A percentile compares a stretch with the other conserved stretches of the same genome.
Conservation (phyloP, 2,329 filamentous ascomycete species). For the Magnaporthiopsis rhizophila region DNA sequence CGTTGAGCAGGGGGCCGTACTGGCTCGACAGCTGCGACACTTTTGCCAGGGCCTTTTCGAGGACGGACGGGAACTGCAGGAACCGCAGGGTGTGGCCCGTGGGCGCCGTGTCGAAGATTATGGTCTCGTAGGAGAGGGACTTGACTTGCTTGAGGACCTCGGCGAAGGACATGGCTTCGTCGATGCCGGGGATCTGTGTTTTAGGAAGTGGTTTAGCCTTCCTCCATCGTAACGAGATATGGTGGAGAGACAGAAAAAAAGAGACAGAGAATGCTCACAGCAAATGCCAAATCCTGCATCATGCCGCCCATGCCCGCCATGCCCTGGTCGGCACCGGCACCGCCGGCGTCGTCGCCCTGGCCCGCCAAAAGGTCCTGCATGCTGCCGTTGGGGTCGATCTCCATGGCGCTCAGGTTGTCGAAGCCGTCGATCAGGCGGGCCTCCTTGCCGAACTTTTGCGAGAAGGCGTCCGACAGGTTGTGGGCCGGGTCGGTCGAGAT, state of each 20-base stretch:
- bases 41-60: constrained; percentile 98
- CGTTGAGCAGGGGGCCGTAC: constrained; percentile 93
- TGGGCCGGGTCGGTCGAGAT: constrained; percentile 98
- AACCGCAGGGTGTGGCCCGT: constrained; percentile 98
- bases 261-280: constrained; percentile 45
- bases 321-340: constrained; percentile 45
- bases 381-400: constrained; percentile 96
- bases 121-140: constrained; percentile 95
- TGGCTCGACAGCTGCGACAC: constrained; percentile 88
- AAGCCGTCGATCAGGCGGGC: constrained; percentile 88
- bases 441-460: constrained; percentile 99
- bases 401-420: constrained; percentile 92
- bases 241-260: background rate
- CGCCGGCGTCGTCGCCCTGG: constrained; percentile 56
- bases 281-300: constrained; percentile 98
- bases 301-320: constrained; percentile 77
- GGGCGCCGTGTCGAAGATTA: constrained; percentile 97
- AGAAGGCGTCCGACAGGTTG: constrained; percentile 96
- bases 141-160: constrained; percentile 99
- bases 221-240: too few species aligned
- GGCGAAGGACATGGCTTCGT: constrained; percentile 99
- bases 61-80: constrained; percentile 93
- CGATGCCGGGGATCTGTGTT: constrained; percentile 84
- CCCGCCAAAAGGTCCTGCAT: constrained; percentile 89
- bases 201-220: background rate